These are phyloP conservation scores for Pythium monospermum DNA, from an alignment of 352 stramenopile species.

Conservation along the genomic window DNA sequence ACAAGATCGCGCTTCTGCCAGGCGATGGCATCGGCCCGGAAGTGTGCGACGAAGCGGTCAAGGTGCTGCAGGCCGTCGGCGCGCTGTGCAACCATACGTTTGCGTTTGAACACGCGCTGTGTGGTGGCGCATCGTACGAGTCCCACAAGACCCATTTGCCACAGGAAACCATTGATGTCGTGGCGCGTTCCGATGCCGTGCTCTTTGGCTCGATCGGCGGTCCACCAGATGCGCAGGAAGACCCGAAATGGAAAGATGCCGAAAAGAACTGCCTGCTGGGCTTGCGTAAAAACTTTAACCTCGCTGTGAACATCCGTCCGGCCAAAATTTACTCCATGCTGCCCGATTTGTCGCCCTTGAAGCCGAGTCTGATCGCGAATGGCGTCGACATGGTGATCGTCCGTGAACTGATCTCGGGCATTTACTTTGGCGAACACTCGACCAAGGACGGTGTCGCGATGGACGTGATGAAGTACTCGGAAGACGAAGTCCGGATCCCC, in stretches of 20 bases:
- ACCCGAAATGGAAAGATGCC: slow-evolving; percentile 87
- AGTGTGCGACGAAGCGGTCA: slow-evolving; percentile 93
- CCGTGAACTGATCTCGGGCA: slow-evolving; percentile 96
- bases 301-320: slow-evolving; percentile 98
- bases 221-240: slow-evolving; percentile 87
- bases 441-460: slow-evolving; percentile 62
- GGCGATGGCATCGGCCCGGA: slow-evolving; percentile 99
- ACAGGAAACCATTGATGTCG: slow-evolving; percentile 92
- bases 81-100: slow-evolving; percentile 88
- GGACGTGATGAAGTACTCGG: slow-evolving; percentile 98
- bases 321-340: slow-evolving; percentile 98
- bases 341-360: slow-evolving; percentile 95
- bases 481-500: slow-evolving; percentile 85
- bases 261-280: slow-evolving; percentile 96
- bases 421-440: slow-evolving; percentile 96
- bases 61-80: slow-evolving; percentile 83
- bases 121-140: slow-evolving; percentile 95
- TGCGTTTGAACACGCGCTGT: slow-evolving; percentile 92
- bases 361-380: slow-evolving; percentile 93
- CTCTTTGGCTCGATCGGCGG: slow-evolving; percentile 97
- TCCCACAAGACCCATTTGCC: slow-evolving; percentile 90
- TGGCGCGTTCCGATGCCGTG: slow-evolving; percentile 86
- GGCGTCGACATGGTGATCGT: slow-evolving; percentile 99
- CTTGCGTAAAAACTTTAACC: slow-evolving; percentile 96
- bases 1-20: slow-evolving; percentile 93